Base-by-base conservation (phyloP, 495 filamentous ascomycete genomes). In the Penicillium taxi region DNA sequence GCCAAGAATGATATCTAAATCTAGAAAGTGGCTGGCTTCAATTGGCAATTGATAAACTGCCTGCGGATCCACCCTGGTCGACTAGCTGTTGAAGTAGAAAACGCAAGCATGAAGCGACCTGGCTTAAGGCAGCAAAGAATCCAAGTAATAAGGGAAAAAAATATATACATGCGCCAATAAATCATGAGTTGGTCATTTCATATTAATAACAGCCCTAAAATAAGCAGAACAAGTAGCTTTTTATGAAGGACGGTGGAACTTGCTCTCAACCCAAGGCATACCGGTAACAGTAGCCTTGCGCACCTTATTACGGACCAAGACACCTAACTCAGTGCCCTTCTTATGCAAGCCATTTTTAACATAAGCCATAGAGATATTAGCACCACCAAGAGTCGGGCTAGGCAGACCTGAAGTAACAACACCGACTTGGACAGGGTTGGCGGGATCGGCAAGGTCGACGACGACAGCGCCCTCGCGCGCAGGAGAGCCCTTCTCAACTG, bases 321-420 rank as follows among this genome's bases (percentile, higher is more conserved):
- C 81, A 12, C 73, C 73, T 2, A 96, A 69, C 58, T 89, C 79
- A 0, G 90, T 96, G 5, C 88, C 93, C 30, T 76, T 69, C 73
- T 93, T 94, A 48, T 95, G 84, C 52, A 81, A 56, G 0, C 86
- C 87, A 44, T 80, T 73, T 61, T 80, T 78, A 44, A 98, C 67
- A 56, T 96, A 98, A 0, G 82, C 91, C 91, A 98, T 98, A 26
- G 93, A 89, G 37, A 98, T 87, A 53, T 96, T 96, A 56, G 77
- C 81, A 14, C 80, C 80, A 16, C 77, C 80, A 12, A 94, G 66
- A 1, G 81, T 84, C 5, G 90, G 91, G 48, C 82, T 87, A 0
- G 91, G 91, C 44, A 88, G 81, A 6, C 91, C 91, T 35, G 84
- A 90, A 6, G 91, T 98, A 37, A 98, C 72, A n/a, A 72, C 72